Evolutionary conservation across 345 rosid species (phyloP).

Genomic region (Euphorbia pulcherrima): DNA sequence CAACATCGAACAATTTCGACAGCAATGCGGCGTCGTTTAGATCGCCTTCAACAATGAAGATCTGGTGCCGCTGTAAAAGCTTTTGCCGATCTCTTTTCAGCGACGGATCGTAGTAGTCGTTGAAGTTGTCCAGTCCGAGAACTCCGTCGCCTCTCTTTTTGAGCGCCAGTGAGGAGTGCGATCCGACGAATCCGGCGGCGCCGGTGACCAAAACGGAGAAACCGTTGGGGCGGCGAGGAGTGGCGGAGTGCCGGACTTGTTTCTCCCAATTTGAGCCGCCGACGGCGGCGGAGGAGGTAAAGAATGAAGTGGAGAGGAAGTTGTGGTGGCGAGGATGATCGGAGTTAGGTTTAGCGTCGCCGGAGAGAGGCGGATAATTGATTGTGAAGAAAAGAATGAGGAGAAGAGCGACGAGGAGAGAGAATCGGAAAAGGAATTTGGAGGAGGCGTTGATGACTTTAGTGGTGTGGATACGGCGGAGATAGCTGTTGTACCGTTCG

Average conservation of each 20-base stretch:
- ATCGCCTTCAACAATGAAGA: conserved; percentile 26
- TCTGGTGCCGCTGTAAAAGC: conserved; percentile 12
- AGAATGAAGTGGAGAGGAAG: conserved; percentile 22
- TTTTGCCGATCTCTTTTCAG: conserved; percentile 19
- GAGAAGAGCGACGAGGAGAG: conserved; percentile 74
- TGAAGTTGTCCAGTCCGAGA: conserved; percentile 26
- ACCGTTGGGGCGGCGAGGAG: conserved; percentile 19
- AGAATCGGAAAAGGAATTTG: conserved; percentile 69
- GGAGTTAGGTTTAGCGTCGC: conserved; percentile 23
- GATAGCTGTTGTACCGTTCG: conserved; percentile 85
- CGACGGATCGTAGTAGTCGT: conserved; percentile 21
- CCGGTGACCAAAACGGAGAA: conserved; percentile 23
- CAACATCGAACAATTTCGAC: conserved; percentile 19
- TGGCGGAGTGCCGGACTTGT: conserved; percentile 26
- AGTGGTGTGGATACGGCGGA: conserved; percentile 67
- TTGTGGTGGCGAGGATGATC: conserved; percentile 36
- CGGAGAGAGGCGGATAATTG: conserved; percentile 76
- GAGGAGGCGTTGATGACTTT: conserved; percentile 76
- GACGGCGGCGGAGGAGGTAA: conserved; percentile 8
- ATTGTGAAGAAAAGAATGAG: conserved; percentile 69
- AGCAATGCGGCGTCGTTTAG: conserved; percentile 19
- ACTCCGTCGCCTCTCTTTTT: conserved; percentile 31
- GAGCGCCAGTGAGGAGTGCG: conserved; percentile 25
- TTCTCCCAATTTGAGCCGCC: conserved; percentile 27
- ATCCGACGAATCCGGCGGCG: conserved; percentile 25